Evolutionary conservation across 1,284 basidiomycete genomes (phyloP).

Genomic region (Malassezia equina): DNA sequence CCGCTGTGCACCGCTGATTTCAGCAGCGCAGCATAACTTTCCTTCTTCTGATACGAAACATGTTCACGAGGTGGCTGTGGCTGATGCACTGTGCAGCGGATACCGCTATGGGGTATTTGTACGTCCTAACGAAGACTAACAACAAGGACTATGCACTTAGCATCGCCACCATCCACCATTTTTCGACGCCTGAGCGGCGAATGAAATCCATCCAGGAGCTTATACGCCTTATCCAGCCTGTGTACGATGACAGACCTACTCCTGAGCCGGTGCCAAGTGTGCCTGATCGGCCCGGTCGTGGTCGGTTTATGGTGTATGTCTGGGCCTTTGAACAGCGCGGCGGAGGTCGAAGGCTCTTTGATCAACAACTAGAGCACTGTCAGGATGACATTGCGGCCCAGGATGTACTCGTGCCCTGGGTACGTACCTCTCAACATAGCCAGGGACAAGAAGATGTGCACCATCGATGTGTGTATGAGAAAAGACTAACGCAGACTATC

Average conservation of each 20-base stretch:
- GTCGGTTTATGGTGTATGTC: constrained; percentile 84
- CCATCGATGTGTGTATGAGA: constrained; percentile 29
- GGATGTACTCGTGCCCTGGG: constrained; percentile 46
- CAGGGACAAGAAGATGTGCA: constrained; percentile 19
- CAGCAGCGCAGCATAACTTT: constrained; percentile 29
- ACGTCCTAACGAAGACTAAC: neutral
- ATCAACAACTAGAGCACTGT: constrained; percentile 5
- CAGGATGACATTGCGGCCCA: constrained; percentile 13
- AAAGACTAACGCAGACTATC: constrained; percentile 28
- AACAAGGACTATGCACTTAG: constrained; percentile 42
- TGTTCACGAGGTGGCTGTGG: constrained; percentile 37
- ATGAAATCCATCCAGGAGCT: constrained; percentile 32
- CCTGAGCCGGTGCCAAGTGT: neutral
- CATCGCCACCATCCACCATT: constrained; percentile 47
- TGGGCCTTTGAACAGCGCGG: constrained; percentile 91
- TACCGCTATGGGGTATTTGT: constrained; percentile 23
- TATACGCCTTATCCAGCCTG: constrained; percentile 22
- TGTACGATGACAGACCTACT: constrained; percentile 9
- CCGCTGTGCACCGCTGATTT: constrained; percentile 63
- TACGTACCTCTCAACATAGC: constrained; percentile 22
- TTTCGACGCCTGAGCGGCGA: constrained; percentile 34
- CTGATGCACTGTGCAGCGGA: constrained; percentile 34
- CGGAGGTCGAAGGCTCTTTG: constrained; percentile 34
- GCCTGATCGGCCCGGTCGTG: constrained; percentile 50
- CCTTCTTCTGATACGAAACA: constrained; percentile 8